Evolutionary conservation across 2,329 filamentous ascomycete genomes (phyloP).

Genomic region (Sporothrix pallida): DNA sequence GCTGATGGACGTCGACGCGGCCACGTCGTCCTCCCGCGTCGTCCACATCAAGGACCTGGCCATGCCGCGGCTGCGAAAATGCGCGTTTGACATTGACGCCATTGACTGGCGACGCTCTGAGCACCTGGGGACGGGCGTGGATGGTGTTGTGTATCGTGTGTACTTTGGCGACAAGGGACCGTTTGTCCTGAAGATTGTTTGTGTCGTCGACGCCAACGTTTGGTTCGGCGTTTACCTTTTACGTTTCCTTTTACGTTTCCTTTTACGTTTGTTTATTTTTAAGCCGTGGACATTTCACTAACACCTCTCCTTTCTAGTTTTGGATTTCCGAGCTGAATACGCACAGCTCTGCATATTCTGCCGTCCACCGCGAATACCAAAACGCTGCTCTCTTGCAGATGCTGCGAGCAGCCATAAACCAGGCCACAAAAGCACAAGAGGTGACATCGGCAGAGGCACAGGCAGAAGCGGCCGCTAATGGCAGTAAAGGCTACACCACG

Average conservation of each 20-base stretch:
- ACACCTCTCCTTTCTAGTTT: not conserved
- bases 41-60: not conserved
- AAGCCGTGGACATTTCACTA: too few species aligned
- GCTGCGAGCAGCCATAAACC: constrained; percentile 23
- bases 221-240: too few species aligned
- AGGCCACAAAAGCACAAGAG: not conserved
- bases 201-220: too few species aligned
- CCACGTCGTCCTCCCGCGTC: not conserved
- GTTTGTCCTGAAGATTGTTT: constrained; percentile 32
- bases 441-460: not conserved
- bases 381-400: constrained; percentile 30
- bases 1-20: constrained; percentile 16
- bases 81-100: constrained; percentile 31
- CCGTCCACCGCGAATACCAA: constrained; percentile 33
- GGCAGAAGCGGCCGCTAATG: not conserved
- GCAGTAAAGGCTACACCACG: too few species aligned
- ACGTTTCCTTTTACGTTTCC: not conserved
- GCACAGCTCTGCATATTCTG: constrained; percentile 7
- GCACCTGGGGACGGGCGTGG: constrained; percentile 17
- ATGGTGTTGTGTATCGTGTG: constrained; percentile 31
- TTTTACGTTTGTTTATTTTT: not conserved
- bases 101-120: constrained; percentile 26
- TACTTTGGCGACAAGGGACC: constrained; percentile 32
- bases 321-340: constrained; percentile 15
- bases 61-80: constrained; percentile 28